Conservation (phyloP, 2,329 filamentous ascomycete species). For the Cladosporium phlei region DNA sequence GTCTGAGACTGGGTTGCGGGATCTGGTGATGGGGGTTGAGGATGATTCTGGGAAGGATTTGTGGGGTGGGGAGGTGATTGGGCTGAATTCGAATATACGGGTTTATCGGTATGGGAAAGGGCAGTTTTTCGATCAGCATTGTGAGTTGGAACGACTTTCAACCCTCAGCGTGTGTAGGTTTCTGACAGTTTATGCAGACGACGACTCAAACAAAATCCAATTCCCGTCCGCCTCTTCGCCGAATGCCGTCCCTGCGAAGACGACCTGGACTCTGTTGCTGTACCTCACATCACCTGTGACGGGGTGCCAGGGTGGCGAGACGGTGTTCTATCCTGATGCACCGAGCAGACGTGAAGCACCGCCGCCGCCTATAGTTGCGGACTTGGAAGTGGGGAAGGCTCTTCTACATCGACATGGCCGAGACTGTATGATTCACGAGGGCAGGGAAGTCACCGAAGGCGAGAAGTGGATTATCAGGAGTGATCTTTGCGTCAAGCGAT, state of each 20-base stretch:
- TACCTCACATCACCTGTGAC: conserved; percentile 75
- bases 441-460: conserved; percentile 68
- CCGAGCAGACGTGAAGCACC: conserved; percentile 37
- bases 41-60: conserved; percentile 36
- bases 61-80: conserved; percentile 80
- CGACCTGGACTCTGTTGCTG: conserved; percentile 86
- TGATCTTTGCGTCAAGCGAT: conserved; percentile 66
- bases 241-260: conserved; percentile 54
- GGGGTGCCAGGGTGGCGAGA: conserved; percentile 79
- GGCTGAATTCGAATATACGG: conserved; percentile 81
- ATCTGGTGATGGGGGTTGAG: conserved; percentile 42
- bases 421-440: conserved; percentile 86
- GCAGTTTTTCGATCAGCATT: conserved; percentile 91
- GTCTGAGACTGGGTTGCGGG: conserved; percentile 68
- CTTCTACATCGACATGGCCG: conserved; percentile 84
- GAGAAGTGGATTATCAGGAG: conserved; percentile 91
- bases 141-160: conserved; percentile 54
- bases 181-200: conserved; percentile 52
- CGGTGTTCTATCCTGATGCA: conserved; percentile 76
- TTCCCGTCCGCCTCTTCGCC: conserved; percentile 45
- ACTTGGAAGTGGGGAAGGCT: conserved; percentile 76
- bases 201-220: conserved; percentile 73
- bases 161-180: not conserved
- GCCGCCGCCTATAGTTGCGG: conserved; percentile 59
- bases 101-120: conserved; percentile 81